phyloP scores from a whole-genome alignment of 2,329 filamentous ascomycete species.

The Trichoderma semiorbis region DNA sequence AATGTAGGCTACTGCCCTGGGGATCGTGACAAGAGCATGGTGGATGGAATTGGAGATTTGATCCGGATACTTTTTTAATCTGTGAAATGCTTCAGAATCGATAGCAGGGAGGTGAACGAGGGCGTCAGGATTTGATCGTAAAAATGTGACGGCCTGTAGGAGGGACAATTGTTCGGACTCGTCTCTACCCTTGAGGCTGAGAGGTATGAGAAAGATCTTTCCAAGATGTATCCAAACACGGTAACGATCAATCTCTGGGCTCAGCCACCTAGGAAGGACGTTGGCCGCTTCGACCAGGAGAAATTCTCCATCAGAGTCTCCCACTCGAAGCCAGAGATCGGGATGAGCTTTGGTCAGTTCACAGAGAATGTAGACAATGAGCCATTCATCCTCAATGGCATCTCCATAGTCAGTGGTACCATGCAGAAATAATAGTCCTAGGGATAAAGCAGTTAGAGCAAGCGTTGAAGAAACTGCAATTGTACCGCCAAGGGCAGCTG shows the following conservation, averaged over 20 bases:
- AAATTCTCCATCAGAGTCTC: slow-evolving; percentile 92
- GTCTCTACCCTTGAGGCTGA: slow-evolving; percentile 33
- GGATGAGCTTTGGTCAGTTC: slow-evolving; percentile 72
- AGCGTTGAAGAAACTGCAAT: background rate
- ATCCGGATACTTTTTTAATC: slow-evolving; percentile 76
- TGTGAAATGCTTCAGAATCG: slow-evolving; percentile 87
- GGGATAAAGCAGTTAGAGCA: background rate
- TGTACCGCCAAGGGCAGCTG: background rate
- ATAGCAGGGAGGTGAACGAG: slow-evolving; percentile 71
- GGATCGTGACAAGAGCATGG: slow-evolving; percentile 67
- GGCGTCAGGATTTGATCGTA: slow-evolving; percentile 53
- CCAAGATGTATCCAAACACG: slow-evolving; percentile 85
- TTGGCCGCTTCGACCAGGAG: slow-evolving; percentile 91
- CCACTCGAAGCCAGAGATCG: slow-evolving; percentile 76
- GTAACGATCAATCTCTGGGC: slow-evolving; percentile 82
- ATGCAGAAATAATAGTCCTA: slow-evolving; percentile 60
- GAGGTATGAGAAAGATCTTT: slow-evolving; percentile 69
- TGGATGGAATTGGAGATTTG: slow-evolving; percentile 76
- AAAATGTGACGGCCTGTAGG: slow-evolving; percentile 58
- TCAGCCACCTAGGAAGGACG: slow-evolving; percentile 83
- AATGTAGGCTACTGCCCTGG: slow-evolving; percentile 76
- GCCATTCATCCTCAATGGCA: slow-evolving; percentile 95
- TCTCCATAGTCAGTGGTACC: slow-evolving; percentile 87
- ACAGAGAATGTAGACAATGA: slow-evolving; percentile 84
- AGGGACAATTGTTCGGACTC: slow-evolving; percentile 48